phyloP scores from a whole-genome alignment of 371 early-diverging fungal species.

The Syncephalastrum monosporum region DNA sequence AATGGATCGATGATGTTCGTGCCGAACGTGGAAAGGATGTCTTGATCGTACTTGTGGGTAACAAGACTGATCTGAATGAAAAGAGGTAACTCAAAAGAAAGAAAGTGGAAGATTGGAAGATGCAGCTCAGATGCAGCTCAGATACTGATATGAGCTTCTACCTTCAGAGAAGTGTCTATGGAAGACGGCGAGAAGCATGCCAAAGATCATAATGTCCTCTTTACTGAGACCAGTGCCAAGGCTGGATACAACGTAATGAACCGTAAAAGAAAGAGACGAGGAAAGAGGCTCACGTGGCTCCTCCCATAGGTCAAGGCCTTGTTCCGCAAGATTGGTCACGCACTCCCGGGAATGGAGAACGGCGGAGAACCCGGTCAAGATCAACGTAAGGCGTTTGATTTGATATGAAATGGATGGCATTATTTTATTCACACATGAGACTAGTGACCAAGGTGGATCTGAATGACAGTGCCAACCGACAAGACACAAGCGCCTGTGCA shows the following conservation, averaged over 20 bases:
- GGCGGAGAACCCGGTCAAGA: constrained; percentile 35
- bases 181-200: constrained; percentile 94
- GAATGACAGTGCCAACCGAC: constrained; percentile 27
- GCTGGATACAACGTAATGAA: constrained; percentile 83
- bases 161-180: constrained; percentile 73
- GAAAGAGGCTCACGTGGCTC: background rate
- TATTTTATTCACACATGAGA: background rate
- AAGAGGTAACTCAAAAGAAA: constrained; percentile 56
- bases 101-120: background rate
- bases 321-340: constrained; percentile 91
- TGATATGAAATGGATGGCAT: constrained; percentile 1
- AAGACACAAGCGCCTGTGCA: constrained; percentile 42
- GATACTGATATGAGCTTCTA: constrained; percentile 1
- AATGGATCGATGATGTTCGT: constrained; percentile 98
- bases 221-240: constrained; percentile 93
- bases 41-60: constrained; percentile 95
- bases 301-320: constrained; percentile 66
- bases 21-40: constrained; percentile 94
- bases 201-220: constrained; percentile 87
- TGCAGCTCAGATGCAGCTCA: background rate
- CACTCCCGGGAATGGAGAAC: constrained; percentile 83
- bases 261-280: background rate
- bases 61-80: constrained; percentile 94
- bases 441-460: constrained; percentile 50
- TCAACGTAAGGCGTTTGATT: constrained; percentile 18